phyloP scores from a whole-genome alignment of 2,329 filamentous ascomycete genomes.

The Capronia epimyces region DNA sequence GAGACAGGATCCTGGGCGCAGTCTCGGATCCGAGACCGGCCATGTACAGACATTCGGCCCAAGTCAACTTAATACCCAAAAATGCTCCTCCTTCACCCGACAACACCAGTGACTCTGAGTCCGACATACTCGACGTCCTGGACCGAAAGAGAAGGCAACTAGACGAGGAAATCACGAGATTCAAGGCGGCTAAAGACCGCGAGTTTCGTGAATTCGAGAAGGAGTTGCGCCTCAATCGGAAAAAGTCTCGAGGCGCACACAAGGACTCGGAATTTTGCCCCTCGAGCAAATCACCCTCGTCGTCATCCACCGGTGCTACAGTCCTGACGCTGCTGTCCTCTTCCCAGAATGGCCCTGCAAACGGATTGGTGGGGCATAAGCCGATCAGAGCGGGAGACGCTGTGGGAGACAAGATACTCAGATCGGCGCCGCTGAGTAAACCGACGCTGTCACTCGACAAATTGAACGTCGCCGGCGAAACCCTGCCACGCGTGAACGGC shows the following conservation, averaged over 20 bases:
- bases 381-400: conserved; percentile 11
- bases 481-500: conserved; percentile 14
- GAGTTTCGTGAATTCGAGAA: conserved; percentile 30
- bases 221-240: conserved; percentile 20
- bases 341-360: conserved; percentile 7
- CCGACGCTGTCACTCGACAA: conserved; percentile 26
- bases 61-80: conserved; percentile 14
- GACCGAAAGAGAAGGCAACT: conserved; percentile 28
- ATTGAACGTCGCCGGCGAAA: conserved; percentile 23
- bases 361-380: conserved; percentile 9
- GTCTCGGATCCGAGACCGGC: background rate
- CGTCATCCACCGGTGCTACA: conserved; percentile 3
- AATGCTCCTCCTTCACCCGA: conserved; percentile 19
- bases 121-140: conserved; percentile 24
- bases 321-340: conserved; percentile 17
- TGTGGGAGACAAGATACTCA: conserved; percentile 15
- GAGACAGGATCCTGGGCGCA: background rate
- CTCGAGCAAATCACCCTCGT: conserved; percentile 4
- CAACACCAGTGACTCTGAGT: conserved; percentile 21
- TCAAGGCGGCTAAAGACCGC: conserved; percentile 29
- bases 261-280: background rate
- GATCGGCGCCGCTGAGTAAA: conserved; percentile 15
- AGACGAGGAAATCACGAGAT: conserved; percentile 27
- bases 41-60: conserved; percentile 23
- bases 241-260: conserved; percentile 10